Evolutionary conservation across 306 rosid species (phyloP).

Genomic region (Pyrus pyrifolia): DNA sequence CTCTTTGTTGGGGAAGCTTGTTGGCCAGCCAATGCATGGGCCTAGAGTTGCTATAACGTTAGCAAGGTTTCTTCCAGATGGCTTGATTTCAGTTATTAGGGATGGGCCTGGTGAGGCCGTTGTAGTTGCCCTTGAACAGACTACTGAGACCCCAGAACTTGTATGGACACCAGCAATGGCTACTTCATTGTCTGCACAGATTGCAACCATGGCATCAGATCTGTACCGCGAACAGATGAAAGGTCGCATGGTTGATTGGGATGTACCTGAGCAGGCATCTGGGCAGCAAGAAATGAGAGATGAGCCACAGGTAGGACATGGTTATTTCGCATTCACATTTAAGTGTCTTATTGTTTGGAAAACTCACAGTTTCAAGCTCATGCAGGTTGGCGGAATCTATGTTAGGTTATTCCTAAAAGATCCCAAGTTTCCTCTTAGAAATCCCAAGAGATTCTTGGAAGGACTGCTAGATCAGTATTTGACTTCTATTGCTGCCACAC

Average conservation of each 20-base stretch:
- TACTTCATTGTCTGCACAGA: conserved; percentile 91
- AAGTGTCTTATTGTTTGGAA: background rate
- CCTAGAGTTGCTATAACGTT: conserved; percentile 95
- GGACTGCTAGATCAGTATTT: conserved; percentile 93
- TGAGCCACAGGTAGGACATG: conserved; percentile 80
- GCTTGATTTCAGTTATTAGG: conserved; percentile 83
- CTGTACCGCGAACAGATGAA: conserved; percentile 84
- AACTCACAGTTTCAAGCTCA: conserved; percentile 26
- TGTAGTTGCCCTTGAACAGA: conserved; percentile 79
- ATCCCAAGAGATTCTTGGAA: conserved; percentile 98
- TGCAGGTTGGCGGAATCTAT: conserved; percentile 98
- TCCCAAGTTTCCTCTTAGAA: conserved; percentile 96
- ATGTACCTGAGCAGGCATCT: conserved; percentile 94
- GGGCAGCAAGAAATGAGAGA: conserved; percentile 99
- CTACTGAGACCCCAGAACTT: conserved; percentile 98
- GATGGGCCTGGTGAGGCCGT: conserved; percentile 99
- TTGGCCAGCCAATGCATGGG: conserved; percentile 98
- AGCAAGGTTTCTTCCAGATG: conserved; percentile 96
- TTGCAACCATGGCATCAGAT: conserved; percentile 84
- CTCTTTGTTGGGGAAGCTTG: conserved; percentile 93
- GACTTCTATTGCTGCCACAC: conserved; percentile 91
- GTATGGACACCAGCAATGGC: conserved; percentile 99
- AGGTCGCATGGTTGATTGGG: conserved; percentile 98
- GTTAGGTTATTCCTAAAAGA: conserved; percentile 90
- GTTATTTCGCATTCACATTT: conserved; percentile 2